A percentile compares a stretch with the other conserved stretches of the same genome.
Evolutionary conservation across 345 rosid genomes (phyloP).

Genomic region (Geranium rotundifolium): DNA sequence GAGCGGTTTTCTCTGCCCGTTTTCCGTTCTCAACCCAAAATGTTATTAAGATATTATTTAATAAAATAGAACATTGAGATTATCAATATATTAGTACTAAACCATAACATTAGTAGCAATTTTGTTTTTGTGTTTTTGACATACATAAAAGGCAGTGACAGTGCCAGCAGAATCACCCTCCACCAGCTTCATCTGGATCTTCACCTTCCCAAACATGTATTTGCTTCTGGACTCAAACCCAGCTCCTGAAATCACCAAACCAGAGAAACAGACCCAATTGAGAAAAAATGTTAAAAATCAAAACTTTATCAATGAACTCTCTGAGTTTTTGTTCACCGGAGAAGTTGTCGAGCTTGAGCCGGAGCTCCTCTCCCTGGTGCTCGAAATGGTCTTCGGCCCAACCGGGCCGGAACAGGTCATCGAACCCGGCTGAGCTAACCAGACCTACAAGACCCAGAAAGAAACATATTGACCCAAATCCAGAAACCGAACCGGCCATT

Average conservation of each 20-base stretch:
- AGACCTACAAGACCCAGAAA: conserved; percentile 27
- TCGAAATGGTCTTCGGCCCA: conserved; percentile 87
- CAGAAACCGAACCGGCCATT: conserved; percentile 20
- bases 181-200: conserved; percentile 83
- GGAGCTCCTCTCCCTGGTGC: conserved; percentile 71
- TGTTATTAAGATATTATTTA: too few species aligned
- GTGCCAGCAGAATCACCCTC: conserved; percentile 99
- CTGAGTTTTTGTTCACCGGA: conserved; percentile 65
- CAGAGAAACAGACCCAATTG: neutral
- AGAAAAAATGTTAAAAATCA: too few species aligned
- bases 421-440: conserved; percentile 43
- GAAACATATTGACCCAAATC: conserved; percentile 16
- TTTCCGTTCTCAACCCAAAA: too few species aligned
- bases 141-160: conserved; percentile 92
- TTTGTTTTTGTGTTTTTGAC: conserved; percentile 17
- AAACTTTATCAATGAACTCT: too few species aligned
- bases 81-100: too few species aligned
- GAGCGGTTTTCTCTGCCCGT: too few species aligned
- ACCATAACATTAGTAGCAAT: too few species aligned
- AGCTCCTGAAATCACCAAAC: conserved; percentile 51
- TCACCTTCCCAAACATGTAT: conserved; percentile 85
- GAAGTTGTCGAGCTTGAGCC: conserved; percentile 75
- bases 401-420: conserved; percentile 63
- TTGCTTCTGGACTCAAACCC: conserved; percentile 87
- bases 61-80: too few species aligned